These are phyloP conservation scores for Boletus rubroflammeus DNA, from an alignment of 768 basidiomycete species.

Conservation along the genomic window DNA sequence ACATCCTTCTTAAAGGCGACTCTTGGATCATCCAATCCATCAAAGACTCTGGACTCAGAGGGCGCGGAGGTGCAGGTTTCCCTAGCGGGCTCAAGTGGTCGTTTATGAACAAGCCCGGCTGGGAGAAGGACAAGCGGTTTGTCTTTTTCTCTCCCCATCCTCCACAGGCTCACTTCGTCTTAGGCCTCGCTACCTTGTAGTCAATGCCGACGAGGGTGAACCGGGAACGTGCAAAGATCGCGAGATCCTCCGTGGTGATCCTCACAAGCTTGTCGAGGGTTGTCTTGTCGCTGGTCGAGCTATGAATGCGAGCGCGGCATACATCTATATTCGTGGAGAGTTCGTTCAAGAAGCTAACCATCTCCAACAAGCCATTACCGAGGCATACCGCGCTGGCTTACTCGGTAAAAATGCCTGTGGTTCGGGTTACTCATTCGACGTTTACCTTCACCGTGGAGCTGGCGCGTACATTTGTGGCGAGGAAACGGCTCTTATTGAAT, in stretches of 20 bases:
- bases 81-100: slow-evolving; percentile 97
- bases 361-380: slow-evolving; percentile 91
- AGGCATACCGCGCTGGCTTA: slow-evolving; percentile 87
- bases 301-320: slow-evolving; percentile 98
- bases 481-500: slow-evolving; percentile 97
- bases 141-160: not conserved
- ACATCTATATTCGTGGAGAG: slow-evolving; percentile 99
- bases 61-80: slow-evolving; percentile 95
- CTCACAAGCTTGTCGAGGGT: slow-evolving; percentile 97
- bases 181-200: slow-evolving; percentile 92
- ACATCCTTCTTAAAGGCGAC: slow-evolving; percentile 93
- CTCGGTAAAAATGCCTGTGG: slow-evolving; percentile 91
- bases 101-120: slow-evolving; percentile 99
- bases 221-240: slow-evolving; percentile 99
- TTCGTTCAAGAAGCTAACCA: slow-evolving; percentile 95
- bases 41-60: slow-evolving; percentile 93
- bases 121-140: slow-evolving; percentile 90
- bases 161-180: not conserved
- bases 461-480: slow-evolving; percentile 99
- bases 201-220: slow-evolving; percentile 98
- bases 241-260: slow-evolving; percentile 96
- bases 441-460: slow-evolving; percentile 97
- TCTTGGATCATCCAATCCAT: slow-evolving; percentile 95
- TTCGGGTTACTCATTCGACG: slow-evolving; percentile 92
- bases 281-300: slow-evolving; percentile 94